phyloP scores from a whole-genome alignment of 805 yeast genomes.

The Komagataella pastoris region DNA sequence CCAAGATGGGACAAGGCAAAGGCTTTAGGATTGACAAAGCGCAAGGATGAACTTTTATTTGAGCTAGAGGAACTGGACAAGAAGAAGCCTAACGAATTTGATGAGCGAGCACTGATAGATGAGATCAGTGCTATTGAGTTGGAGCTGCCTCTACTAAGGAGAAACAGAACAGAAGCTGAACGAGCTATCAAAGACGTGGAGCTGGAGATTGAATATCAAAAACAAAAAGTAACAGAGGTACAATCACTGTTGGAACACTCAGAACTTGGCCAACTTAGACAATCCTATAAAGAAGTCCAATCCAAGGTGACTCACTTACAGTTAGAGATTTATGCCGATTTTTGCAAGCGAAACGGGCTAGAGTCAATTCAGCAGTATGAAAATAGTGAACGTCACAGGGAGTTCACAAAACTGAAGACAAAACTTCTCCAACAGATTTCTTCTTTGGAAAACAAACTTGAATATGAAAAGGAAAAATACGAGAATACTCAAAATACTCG shows the following conservation, averaged over 20 bases:
- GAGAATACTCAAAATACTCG: conserved; percentile 36
- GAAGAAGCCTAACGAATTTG: conserved; percentile 37
- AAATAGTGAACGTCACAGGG: conserved; percentile 31
- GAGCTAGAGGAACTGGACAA: conserved; percentile 28
- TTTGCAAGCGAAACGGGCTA: conserved; percentile 45
- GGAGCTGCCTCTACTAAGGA: conserved; percentile 15
- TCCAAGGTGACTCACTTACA: conserved; percentile 19
- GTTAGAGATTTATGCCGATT: conserved; percentile 29
- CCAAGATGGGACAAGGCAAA: conserved; percentile 64
- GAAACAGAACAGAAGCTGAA: conserved; percentile 11
- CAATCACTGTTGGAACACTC: conserved; percentile 10
- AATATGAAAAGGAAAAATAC: conserved; percentile 51
- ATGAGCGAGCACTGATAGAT: conserved; percentile 42
- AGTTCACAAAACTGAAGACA: conserved; percentile 46
- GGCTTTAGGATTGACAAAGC: conserved; percentile 34
- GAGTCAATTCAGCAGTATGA: conserved; percentile 56
- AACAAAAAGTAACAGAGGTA: conserved; percentile 9
- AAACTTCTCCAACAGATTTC: conserved; percentile 49
- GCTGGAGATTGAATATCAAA: conserved; percentile 39
- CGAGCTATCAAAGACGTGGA: conserved; percentile 17
- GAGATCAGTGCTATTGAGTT: conserved; percentile 36
- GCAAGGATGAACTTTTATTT: conserved; percentile 35
- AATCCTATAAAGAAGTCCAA: conserved; percentile 12
- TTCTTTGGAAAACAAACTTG: conserved; percentile 43
- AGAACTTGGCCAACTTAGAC: conserved; percentile 14